These are phyloP conservation scores for Eruca vesicaria DNA, from an alignment of 441 rosid genomes.

Conservation along the genomic window DNA sequence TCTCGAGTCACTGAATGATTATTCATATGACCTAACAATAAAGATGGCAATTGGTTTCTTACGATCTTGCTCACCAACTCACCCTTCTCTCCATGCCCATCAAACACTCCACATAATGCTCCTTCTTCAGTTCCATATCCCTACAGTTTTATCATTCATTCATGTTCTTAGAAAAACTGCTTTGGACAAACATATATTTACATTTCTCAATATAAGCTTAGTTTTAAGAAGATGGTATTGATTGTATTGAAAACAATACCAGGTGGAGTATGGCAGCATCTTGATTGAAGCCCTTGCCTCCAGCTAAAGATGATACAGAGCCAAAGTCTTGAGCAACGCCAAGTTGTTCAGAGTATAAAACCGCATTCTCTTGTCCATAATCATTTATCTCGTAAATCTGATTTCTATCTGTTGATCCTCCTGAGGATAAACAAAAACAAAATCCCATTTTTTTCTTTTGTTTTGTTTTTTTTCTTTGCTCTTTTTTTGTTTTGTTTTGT, in stretches of 20 bases:
- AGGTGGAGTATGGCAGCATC: slow-evolving; percentile 70
- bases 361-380: slow-evolving; percentile 46
- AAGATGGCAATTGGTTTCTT: slow-evolving; percentile 57
- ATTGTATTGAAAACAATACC: slow-evolving; percentile 33
- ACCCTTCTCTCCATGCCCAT: slow-evolving; percentile 90
- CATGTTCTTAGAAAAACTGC: not conserved
- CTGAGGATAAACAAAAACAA: slow-evolving; percentile 54
- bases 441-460: slow-evolving; percentile 53
- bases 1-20: slow-evolving; percentile 26
- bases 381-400: slow-evolving; percentile 51
- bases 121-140: slow-evolving; percentile 65
- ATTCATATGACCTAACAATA: slow-evolving; percentile 57
- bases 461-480: not conserved
- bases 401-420: slow-evolving; percentile 59
- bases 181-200: not conserved
- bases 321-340: slow-evolving; percentile 30
- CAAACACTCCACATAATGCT: slow-evolving; percentile 72
- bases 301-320: slow-evolving; percentile 58
- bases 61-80: slow-evolving; percentile 68
- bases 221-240: not conserved
- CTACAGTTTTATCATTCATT: slow-evolving; percentile 32
- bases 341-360: slow-evolving; percentile 28
- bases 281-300: slow-evolving; percentile 80
- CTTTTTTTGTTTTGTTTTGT: not conserved
- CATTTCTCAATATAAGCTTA: not conserved